These are phyloP conservation scores for Ophiocordyceps camponoti-floridani DNA, from an alignment of 2,329 filamentous ascomycete species.

Conservation along the genomic window DNA sequence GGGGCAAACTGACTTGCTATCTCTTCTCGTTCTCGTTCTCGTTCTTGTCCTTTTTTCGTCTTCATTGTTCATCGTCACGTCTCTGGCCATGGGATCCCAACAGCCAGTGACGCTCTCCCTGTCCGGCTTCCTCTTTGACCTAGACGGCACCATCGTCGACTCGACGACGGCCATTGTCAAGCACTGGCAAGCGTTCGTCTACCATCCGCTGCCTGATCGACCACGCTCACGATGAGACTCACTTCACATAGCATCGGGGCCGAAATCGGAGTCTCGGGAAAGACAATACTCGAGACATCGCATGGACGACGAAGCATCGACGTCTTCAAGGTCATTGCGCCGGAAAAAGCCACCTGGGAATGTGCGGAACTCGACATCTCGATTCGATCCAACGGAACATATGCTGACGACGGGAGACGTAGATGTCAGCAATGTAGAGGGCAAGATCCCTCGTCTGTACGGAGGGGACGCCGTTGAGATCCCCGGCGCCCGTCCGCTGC, in stretches of 20 bases:
- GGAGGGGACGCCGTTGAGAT: slow-evolving; percentile 70
- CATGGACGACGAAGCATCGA: slow-evolving; percentile 87
- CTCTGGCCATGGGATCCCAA: slow-evolving; percentile 13
- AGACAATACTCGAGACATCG: slow-evolving; percentile 72
- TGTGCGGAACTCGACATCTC: too few species aligned
- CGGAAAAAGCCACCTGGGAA: slow-evolving; percentile 80
- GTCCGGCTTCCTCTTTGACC: slow-evolving; percentile 48
- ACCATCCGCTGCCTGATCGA: background rate
- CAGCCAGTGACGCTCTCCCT: slow-evolving; percentile 26
- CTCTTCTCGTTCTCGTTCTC: too few species aligned
- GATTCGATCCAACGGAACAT: too few species aligned
- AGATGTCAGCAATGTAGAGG: slow-evolving; percentile 72
- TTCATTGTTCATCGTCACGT: background rate
- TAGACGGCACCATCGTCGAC: slow-evolving; percentile 74
- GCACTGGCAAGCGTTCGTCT: slow-evolving; percentile 51
- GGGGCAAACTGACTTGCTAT: too few species aligned
- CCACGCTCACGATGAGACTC: background rate
- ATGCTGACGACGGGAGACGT: too few species aligned
- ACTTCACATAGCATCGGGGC: slow-evolving; percentile 42
- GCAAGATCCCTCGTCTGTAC: slow-evolving; percentile 56
- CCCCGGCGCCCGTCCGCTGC: slow-evolving; percentile 57
- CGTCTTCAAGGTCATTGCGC: slow-evolving; percentile 58
- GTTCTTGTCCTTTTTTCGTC: too few species aligned
- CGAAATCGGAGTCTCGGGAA: slow-evolving; percentile 71
- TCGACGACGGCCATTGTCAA: slow-evolving; percentile 61